Percentiles rank a stretch among this genome's conserved stretches.
phyloP scores from a whole-genome alignment of 148 eudicot genomes.

The Cornus controversa region DNA sequence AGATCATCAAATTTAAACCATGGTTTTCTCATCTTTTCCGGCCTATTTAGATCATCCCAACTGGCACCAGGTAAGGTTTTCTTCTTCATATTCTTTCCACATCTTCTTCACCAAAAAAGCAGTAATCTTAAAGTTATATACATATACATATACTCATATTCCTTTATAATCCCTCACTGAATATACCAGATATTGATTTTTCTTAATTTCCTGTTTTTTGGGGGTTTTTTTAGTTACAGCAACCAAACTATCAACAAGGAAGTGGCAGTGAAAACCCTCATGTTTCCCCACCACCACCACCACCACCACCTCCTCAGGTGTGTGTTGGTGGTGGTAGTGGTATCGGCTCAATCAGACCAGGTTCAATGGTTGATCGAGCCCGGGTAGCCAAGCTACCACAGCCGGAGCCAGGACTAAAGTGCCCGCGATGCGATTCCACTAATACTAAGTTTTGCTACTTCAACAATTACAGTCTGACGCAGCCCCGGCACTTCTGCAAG shows the following conservation, averaged over 20 bases:
- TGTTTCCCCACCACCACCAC: slow-evolving; percentile 19
- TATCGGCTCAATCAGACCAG: slow-evolving; percentile 40
- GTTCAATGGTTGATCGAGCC: slow-evolving; percentile 71
- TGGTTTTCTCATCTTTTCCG: slow-evolving; percentile 68
- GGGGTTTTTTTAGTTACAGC: slow-evolving; percentile 24
- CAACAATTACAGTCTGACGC: slow-evolving; percentile 68
- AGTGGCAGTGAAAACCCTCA: slow-evolving; percentile 29
- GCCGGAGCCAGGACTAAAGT: slow-evolving; percentile 61
- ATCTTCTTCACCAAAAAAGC: slow-evolving; percentile 29
- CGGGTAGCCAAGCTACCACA: slow-evolving; percentile 54
- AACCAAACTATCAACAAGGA: slow-evolving; percentile 30
- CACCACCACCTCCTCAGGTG: slow-evolving; percentile 20
- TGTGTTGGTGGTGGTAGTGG: slow-evolving; percentile 25
- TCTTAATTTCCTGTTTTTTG: not conserved
- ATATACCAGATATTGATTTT: slow-evolving; percentile 36
- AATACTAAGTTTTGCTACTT: slow-evolving; percentile 76
- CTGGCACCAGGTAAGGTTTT: slow-evolving; percentile 51
- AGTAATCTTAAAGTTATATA: slow-evolving; percentile 22
- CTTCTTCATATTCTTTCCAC: slow-evolving; percentile 11
- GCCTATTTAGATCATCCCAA: slow-evolving; percentile 71
- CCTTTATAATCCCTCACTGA: slow-evolving; percentile 35
- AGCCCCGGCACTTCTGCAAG: slow-evolving; percentile 77
- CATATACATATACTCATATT: too few relatives aligned
- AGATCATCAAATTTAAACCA: slow-evolving; percentile 29
- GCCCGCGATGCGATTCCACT: slow-evolving; percentile 70